Conservation (phyloP, 352 stramenopile species). For the Globisporangium apiculatum region DNA sequence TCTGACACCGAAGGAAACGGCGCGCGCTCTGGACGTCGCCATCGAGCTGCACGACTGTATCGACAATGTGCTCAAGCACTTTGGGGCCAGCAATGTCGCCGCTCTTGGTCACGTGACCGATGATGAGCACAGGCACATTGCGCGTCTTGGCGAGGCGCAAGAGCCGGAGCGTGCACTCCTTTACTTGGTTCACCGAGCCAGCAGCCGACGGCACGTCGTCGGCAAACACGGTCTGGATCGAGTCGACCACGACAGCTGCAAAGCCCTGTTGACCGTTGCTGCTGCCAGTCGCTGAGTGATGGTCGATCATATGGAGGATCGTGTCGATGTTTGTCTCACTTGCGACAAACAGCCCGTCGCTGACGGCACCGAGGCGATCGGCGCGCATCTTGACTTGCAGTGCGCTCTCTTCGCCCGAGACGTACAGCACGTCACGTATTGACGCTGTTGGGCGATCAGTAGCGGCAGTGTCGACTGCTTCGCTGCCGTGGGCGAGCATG, state of each 20-base stretch:
- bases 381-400: constrained; percentile 93
- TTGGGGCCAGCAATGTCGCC: constrained; percentile 94
- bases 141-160: constrained; percentile 91
- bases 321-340: constrained; percentile 83
- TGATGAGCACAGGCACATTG: constrained; percentile 90
- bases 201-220: constrained; percentile 75
- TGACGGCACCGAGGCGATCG: constrained; percentile 69
- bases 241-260: constrained; percentile 90
- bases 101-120: constrained; percentile 97
- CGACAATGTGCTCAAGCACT: constrained; percentile 88
- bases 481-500: constrained; percentile 44
- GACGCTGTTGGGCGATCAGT: not conserved
- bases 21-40: constrained; percentile 77
- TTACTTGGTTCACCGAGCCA: constrained; percentile 90
- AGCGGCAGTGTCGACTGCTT: constrained; percentile 2
- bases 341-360: constrained; percentile 63
- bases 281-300: not conserved
- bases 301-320: constrained; percentile 49
- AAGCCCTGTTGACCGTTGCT: constrained; percentile 22
- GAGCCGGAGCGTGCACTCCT: constrained; percentile 92
- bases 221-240: constrained; percentile 95
- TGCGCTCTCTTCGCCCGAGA: constrained; percentile 96
- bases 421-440: constrained; percentile 85
- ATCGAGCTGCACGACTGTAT: constrained; percentile 95
- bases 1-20: constrained; percentile 90